Percentiles rank a stretch among this genome's conserved stretches.
Evolutionary conservation across 495 filamentous ascomycete genomes (phyloP).

Genomic region (Endocarpon pusillum): DNA sequence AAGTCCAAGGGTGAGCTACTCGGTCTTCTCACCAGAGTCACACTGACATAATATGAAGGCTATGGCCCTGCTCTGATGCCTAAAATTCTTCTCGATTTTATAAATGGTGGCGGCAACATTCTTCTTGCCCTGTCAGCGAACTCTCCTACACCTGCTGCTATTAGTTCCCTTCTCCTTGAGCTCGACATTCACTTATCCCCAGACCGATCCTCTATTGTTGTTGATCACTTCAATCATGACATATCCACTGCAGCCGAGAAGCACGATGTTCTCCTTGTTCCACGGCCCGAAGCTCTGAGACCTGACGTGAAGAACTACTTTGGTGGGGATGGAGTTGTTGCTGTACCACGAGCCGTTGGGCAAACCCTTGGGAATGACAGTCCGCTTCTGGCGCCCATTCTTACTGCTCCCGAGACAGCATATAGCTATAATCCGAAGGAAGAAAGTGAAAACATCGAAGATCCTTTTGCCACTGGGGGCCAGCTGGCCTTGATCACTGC

Average conservation of each 20-base stretch:
- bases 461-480: slow-evolving; percentile 63
- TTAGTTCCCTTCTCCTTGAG: slow-evolving; percentile 76
- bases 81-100: slow-evolving; percentile 73
- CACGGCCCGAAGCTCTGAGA: slow-evolving; percentile 41
- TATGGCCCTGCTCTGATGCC: slow-evolving; percentile 79
- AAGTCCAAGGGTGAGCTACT: slow-evolving; percentile 65
- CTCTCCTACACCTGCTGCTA: slow-evolving; percentile 50
- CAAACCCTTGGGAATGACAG: slow-evolving; percentile 62
- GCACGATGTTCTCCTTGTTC: slow-evolving; percentile 76
- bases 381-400: slow-evolving; percentile 59
- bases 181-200: slow-evolving; percentile 79
- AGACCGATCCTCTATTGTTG: slow-evolving; percentile 63
- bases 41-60: slow-evolving; percentile 33
- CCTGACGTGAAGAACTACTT: slow-evolving; percentile 67
- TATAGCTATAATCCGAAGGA: slow-evolving; percentile 95
- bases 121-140: slow-evolving; percentile 71
- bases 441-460: slow-evolving; percentile 53
- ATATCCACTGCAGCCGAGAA: slow-evolving; percentile 52
- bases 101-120: slow-evolving; percentile 83
- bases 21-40: background rate
- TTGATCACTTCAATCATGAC: slow-evolving; percentile 96
- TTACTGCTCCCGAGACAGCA: slow-evolving; percentile 63
- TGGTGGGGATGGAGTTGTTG: slow-evolving; percentile 49
- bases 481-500: slow-evolving; percentile 70
- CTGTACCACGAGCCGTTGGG: slow-evolving; percentile 62